Conservation (phyloP, 1,284 basidiomycete genomes). For the Trametes sp. region DNA sequence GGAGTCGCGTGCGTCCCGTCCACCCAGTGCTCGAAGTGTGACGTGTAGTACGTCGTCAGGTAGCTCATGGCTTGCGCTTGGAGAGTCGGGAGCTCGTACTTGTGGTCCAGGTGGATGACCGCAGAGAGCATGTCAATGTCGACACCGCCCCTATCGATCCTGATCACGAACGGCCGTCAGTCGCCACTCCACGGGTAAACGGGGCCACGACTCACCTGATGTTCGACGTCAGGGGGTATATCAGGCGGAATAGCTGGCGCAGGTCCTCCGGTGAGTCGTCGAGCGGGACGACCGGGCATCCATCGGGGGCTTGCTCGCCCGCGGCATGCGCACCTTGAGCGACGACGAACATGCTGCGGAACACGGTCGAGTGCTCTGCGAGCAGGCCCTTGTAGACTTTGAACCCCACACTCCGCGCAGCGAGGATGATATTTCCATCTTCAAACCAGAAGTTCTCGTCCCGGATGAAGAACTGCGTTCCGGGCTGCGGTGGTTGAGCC, state of each 20-base stretch:
- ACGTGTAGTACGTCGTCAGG: slow-evolving; percentile 22
- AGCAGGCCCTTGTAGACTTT: slow-evolving; percentile 28
- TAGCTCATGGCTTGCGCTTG: slow-evolving; percentile 15
- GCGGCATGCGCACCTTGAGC: slow-evolving; percentile 15
- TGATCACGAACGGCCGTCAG: background rate
- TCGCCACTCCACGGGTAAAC: background rate
- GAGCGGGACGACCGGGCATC: slow-evolving; percentile 21
- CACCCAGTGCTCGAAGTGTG: slow-evolving; percentile 14
- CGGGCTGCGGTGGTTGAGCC: background rate
- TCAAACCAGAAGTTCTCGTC: slow-evolving; percentile 13
- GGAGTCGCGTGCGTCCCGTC: slow-evolving; percentile 1
- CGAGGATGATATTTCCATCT: slow-evolving; percentile 12
- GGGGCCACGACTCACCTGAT: background rate
- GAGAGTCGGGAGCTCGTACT: slow-evolving; percentile 23
- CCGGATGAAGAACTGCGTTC: background rate
- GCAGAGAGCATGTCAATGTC: slow-evolving; percentile 19
- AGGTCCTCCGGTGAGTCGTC: slow-evolving; percentile 27
- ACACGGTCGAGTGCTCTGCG: slow-evolving; percentile 30
- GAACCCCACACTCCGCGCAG: background rate
- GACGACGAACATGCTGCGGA: slow-evolving; percentile 32
- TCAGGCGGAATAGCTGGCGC: slow-evolving; percentile 14
- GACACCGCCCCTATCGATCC: background rate
- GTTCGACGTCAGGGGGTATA: slow-evolving; percentile 13
- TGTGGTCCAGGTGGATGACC: slow-evolving; percentile 26
- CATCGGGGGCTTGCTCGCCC: background rate